phyloP scores from a whole-genome alignment of 2,329 filamentous ascomycete species.

The Sclerotinia glacialis region DNA sequence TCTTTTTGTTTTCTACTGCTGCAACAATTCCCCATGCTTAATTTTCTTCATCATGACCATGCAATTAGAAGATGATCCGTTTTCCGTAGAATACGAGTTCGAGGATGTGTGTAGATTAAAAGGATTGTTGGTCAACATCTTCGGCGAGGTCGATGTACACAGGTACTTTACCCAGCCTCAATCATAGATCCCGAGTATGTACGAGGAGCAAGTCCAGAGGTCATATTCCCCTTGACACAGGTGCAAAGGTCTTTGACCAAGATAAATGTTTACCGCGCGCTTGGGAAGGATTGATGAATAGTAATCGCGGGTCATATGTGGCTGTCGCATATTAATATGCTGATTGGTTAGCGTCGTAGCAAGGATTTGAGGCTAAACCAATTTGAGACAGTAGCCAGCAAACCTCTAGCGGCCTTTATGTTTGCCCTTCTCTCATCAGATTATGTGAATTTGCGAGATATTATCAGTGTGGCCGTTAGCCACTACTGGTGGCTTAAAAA shows the following conservation, averaged over 20 bases:
- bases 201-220: not conserved
- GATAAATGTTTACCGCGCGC: slow-evolving; percentile 8
- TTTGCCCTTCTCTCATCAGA: not conserved
- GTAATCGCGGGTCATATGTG: not conserved
- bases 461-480: not conserved
- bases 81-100: not conserved
- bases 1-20: slow-evolving; percentile 17
- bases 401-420: not conserved
- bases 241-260: not conserved
- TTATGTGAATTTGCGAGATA: not conserved
- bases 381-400: not conserved
- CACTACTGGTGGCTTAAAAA: not conserved
- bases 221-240: slow-evolving; percentile 3
- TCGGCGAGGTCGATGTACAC: not conserved
- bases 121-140: slow-evolving; percentile 1
- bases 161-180: slow-evolving; percentile 1
- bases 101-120: slow-evolving; percentile 15
- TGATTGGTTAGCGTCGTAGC: not conserved
- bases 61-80: not conserved
- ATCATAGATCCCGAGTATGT: not conserved
- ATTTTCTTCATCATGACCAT: slow-evolving; percentile 18
- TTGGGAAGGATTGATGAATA: not conserved
- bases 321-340: not conserved
- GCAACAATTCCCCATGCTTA: slow-evolving; percentile 19
- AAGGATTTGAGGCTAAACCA: not conserved